Conservation (phyloP, 768 basidiomycete species). For the Lactifluus rugatus region DNA sequence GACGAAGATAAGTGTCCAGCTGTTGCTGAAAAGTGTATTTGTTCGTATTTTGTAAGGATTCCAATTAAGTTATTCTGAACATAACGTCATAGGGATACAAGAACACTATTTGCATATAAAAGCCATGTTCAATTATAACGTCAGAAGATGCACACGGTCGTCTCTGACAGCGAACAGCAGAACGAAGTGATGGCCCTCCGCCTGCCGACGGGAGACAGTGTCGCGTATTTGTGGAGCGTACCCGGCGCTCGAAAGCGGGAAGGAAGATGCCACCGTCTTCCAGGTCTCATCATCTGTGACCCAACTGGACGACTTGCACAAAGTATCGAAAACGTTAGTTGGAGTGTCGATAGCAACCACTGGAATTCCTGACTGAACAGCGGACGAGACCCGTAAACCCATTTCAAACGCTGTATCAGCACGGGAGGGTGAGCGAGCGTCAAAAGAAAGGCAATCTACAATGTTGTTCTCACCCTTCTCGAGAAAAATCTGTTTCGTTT, state of each 20-base stretch:
- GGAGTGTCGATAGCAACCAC: conserved; percentile 67
- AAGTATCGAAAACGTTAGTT: conserved; percentile 46
- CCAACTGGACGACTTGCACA: conserved; percentile 53
- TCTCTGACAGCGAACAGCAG: conserved; percentile 60
- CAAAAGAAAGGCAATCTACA: background rate
- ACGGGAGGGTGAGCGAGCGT: background rate
- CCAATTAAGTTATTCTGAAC: background rate
- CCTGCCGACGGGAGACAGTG: conserved; percentile 47
- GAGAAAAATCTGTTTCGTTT: conserved; percentile 56
- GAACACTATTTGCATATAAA: background rate
- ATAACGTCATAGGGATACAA: background rate
- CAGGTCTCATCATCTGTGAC: conserved; percentile 67
- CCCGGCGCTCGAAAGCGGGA: conserved; percentile 46
- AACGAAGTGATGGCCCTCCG: conserved; percentile 53
- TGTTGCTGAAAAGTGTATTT: background rate
- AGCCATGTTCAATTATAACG: conserved; percentile 13
- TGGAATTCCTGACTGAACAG: conserved; percentile 51
- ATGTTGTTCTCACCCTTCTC: conserved; percentile 46
- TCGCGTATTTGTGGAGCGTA: conserved; percentile 67
- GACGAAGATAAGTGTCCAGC: background rate
- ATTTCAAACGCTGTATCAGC: conserved; percentile 52
- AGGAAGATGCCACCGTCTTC: conserved; percentile 46
- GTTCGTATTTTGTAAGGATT: background rate
- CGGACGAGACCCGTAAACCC: conserved; percentile 44
- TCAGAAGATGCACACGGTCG: conserved; percentile 55